Percentiles rank a stretch among this genome's conserved stretches.
phyloP scores from a whole-genome alignment of 768 basidiomycete species.

The Gloeopeniophorella convolvens region DNA sequence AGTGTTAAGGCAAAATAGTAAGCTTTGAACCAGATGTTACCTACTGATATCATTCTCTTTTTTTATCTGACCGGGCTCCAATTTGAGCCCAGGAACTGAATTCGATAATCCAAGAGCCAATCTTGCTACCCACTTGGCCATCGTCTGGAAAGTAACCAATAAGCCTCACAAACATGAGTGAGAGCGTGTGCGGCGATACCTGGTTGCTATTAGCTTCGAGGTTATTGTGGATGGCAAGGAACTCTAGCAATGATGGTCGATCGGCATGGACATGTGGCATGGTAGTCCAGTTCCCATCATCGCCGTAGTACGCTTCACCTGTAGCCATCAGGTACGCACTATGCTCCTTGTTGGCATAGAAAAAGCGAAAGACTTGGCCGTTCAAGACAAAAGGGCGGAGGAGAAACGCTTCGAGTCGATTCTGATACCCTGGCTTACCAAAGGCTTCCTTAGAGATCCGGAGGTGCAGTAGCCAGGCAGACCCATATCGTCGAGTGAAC shows the following conservation, averaged over 20 bases:
- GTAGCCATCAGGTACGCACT: constrained; percentile 51
- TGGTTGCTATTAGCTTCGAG: constrained; percentile 41
- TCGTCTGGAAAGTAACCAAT: constrained; percentile 44
- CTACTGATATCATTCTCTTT: constrained; percentile 44
- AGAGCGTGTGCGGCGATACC: too few species aligned
- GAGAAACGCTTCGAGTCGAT: constrained; percentile 37
- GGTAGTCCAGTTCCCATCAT: background rate
- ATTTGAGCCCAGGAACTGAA: constrained; percentile 48
- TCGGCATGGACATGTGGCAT: constrained; percentile 1
- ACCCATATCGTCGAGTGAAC: constrained; percentile 56
- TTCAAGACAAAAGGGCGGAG: constrained; percentile 46
- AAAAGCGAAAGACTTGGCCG: constrained; percentile 50
- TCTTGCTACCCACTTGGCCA: constrained; percentile 61
- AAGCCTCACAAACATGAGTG: too few species aligned
- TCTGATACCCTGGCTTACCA: constrained; percentile 23
- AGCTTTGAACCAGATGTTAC: too few species aligned
- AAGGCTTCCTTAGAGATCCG: constrained; percentile 34
- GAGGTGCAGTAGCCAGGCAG: constrained; percentile 48
- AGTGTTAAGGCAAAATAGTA: too few species aligned
- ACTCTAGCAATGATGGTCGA: constrained; percentile 36
- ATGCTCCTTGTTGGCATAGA: constrained; percentile 49
- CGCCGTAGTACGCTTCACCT: constrained; percentile 35
- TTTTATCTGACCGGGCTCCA: constrained; percentile 34
- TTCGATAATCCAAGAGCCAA: constrained; percentile 57
- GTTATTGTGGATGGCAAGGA: constrained; percentile 52